A percentile compares a stretch with the other conserved stretches of the same genome.
These are phyloP conservation scores for Penstemon davidsonii DNA, from an alignment of 257 asterid species.

Conservation along the genomic window DNA sequence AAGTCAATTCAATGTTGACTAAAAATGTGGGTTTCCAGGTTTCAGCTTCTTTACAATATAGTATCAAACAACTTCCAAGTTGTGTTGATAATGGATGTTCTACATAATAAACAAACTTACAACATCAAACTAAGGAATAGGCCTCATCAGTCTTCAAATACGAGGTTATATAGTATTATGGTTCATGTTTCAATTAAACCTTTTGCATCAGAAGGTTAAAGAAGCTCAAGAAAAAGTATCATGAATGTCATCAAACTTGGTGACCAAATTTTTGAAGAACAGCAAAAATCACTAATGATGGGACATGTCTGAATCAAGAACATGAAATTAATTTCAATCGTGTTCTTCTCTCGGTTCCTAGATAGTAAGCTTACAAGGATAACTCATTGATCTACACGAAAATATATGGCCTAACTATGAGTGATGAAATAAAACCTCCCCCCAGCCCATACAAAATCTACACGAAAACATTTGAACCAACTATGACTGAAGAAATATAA, in stretches of 20 bases:
- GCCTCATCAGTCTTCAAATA: not conserved
- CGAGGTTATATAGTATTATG: not conserved
- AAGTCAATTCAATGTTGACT: constrained; percentile 2
- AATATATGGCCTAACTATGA: not conserved
- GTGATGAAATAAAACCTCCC: not conserved
- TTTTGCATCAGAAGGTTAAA: constrained; percentile 15
- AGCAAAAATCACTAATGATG: constrained; percentile 7
- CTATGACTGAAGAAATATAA: not conserved
- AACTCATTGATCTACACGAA: constrained; percentile 11
- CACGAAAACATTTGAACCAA: not conserved
- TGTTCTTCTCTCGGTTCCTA: not conserved
- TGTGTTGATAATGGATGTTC: constrained; percentile 14
- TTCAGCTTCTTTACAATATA: not conserved
- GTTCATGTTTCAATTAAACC: constrained; percentile 1
- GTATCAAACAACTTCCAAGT: constrained; percentile 22
- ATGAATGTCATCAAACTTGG: constrained; percentile 1
- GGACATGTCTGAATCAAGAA: not conserved
- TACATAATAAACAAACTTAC: not conserved
- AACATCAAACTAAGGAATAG: not conserved
- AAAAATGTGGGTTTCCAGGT: not conserved
- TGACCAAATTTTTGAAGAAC: not conserved
- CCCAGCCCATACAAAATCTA: constrained; percentile 8
- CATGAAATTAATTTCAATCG: not conserved
- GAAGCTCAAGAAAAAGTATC: not conserved
- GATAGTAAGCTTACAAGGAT: constrained; percentile 10